Base-by-base conservation (phyloP, 2,329 filamentous ascomycete genomes). In the Didymella exigua region DNA sequence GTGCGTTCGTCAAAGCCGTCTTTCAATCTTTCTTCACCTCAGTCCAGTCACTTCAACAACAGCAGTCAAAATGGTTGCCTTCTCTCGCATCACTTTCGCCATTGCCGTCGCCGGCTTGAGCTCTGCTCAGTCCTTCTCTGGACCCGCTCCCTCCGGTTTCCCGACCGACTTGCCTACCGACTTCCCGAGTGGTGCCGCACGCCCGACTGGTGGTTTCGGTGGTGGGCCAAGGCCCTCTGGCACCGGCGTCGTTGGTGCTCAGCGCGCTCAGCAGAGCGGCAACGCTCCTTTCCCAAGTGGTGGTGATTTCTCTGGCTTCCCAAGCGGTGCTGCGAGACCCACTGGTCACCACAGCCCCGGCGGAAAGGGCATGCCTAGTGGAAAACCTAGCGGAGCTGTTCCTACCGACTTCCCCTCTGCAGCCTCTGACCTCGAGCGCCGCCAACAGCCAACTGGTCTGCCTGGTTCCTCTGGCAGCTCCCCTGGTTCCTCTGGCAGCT, bases 51-150 rank as follows among this genome's bases (percentile, higher is more conserved):
- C 19, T 36, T 27, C 38, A 36, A 10, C 29, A 34, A 30, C 24
- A 42, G n/a, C 16, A 44, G 19, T 40, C 48, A 52, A 37, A n/a
- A 56, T 56, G 54, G 54, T 56, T 41, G 54, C 54, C 8, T 56
- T 56, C 8, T 52, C 54, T 19, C 54, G 29, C 21, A 26, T 56
- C 33, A 47, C 43, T n/a, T 48, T 51, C 38, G 40, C 38, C 10
- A 18, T 56, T 14, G 54, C 54, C 27, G 48, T 51, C 19, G 43
- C 48, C 21, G 53, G 53, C 41, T 44, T 56, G 30, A 51, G 53
- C 30, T 42, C 31, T 30, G 53, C 53, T 40, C 47, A 50, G 21
- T 46, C 52, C 9, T 46, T 49, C 29, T 45, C 46, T 1, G 46
- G 27, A 9, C 31, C 38, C 33, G 13, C 44, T 19, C 51, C 49